These are phyloP conservation scores for Apophysomyces variabilis DNA, from an alignment of 371 early-diverging fungal genomes.

Conservation along the genomic window DNA sequence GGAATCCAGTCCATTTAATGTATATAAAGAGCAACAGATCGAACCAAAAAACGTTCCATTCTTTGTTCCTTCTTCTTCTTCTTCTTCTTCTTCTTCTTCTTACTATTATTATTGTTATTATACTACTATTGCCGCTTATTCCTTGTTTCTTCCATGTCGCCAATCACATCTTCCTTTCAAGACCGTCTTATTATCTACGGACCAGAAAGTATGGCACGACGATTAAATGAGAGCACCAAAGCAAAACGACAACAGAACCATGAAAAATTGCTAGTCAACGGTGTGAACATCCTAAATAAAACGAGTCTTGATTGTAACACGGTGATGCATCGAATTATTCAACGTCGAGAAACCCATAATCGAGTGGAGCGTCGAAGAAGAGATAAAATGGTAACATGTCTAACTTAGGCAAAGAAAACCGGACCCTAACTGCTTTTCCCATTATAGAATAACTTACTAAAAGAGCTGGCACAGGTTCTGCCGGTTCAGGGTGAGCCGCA, in stretches of 20 bases:
- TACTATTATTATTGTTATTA: background rate
- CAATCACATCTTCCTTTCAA: slow-evolving; percentile 23
- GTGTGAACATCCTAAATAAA: slow-evolving; percentile 56
- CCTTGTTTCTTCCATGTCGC: background rate
- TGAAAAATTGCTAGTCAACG: slow-evolving; percentile 33
- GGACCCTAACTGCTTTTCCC: background rate
- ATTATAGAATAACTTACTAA: slow-evolving; percentile 10
- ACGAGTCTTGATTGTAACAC: slow-evolving; percentile 51
- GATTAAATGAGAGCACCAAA: slow-evolving; percentile 15
- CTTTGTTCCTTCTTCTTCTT: background rate
- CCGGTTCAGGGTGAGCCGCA: slow-evolving; percentile 9
- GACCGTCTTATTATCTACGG: slow-evolving; percentile 26
- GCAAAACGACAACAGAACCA: background rate
- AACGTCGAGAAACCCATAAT: slow-evolving; percentile 55
- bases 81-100: background rate
- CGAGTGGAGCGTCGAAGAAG: slow-evolving; percentile 55
- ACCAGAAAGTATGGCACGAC: slow-evolving; percentile 31
- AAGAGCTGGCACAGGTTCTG: slow-evolving; percentile 8
- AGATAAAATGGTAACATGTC: slow-evolving; percentile 30
- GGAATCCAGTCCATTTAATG: no score
- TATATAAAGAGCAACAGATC: background rate
- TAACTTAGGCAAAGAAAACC: background rate
- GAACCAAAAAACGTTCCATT: background rate
- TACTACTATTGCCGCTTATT: no score
- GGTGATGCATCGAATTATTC: slow-evolving; percentile 46